phyloP scores from a whole-genome alignment of 805 yeast species.

The Huiozyma sinensis region DNA sequence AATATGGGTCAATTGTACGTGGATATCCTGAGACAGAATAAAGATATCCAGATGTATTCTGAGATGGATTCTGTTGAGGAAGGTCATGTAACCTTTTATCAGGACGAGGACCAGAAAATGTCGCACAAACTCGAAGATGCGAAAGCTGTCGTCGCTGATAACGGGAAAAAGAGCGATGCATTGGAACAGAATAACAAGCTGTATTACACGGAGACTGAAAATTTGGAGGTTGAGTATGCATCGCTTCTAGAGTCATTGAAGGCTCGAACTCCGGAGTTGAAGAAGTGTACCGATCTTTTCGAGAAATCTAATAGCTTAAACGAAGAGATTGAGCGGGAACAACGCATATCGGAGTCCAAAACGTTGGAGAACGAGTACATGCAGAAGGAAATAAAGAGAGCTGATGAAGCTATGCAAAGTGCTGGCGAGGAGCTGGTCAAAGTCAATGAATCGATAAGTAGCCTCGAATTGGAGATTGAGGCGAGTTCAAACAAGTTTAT shows the following conservation, averaged over 20 bases:
- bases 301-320: slow-evolving; percentile 34
- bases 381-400: slow-evolving; percentile 45
- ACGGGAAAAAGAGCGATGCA: slow-evolving; percentile 24
- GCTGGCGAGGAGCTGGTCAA: slow-evolving; percentile 28
- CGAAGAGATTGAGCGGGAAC: slow-evolving; percentile 34
- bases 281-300: slow-evolving; percentile 12
- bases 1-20: slow-evolving; percentile 40
- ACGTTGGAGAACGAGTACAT: slow-evolving; percentile 56
- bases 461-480: slow-evolving; percentile 10
- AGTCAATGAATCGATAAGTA: slow-evolving; percentile 7
- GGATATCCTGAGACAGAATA: slow-evolving; percentile 33
- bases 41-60: slow-evolving; percentile 39
- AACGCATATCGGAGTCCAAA: slow-evolving; percentile 36
- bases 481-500: too few relatives aligned
- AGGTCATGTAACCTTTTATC: slow-evolving; percentile 34
- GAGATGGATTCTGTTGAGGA: slow-evolving; percentile 32
- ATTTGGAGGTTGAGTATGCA: slow-evolving; percentile 15
- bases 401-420: slow-evolving; percentile 38
- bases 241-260: slow-evolving; percentile 14
- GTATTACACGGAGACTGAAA: slow-evolving; percentile 17
- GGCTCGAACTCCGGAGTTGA: slow-evolving; percentile 5
- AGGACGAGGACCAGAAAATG: slow-evolving; percentile 37
- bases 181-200: slow-evolving; percentile 24
- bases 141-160: slow-evolving; percentile 10
- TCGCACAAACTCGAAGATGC: slow-evolving; percentile 35